phyloP scores from a whole-genome alignment of 2,329 filamentous ascomycete genomes.

The Xylaria multiplex region DNA sequence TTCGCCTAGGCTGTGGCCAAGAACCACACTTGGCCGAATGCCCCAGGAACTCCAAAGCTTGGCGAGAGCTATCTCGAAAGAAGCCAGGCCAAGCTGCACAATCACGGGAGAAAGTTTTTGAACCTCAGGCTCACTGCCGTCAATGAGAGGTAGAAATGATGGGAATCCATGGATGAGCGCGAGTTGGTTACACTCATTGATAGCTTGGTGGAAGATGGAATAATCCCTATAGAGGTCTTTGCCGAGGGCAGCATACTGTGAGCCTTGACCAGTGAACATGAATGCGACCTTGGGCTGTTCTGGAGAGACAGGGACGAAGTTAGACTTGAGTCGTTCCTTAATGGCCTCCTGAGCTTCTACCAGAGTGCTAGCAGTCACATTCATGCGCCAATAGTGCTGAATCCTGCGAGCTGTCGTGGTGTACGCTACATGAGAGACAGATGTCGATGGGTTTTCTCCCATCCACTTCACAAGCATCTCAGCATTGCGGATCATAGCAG shows the following conservation, averaged over 20 bases:
- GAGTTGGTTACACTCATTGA: constrained; percentile 67
- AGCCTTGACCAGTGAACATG: constrained; percentile 67
- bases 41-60: constrained; percentile 67
- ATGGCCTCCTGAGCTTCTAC: constrained; percentile 57
- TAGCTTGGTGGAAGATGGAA: constrained; percentile 60
- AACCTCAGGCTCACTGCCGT: constrained; percentile 57
- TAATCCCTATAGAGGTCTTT: constrained; percentile 61
- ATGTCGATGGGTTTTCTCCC: constrained; percentile 60
- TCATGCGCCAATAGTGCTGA: constrained; percentile 68
- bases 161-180: constrained; percentile 64
- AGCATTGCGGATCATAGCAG: constrained; percentile 68
- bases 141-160: constrained; percentile 63
- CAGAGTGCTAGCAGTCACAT: constrained; percentile 56
- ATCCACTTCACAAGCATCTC: constrained; percentile 65
- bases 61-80: constrained; percentile 67
- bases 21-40: constrained; percentile 63
- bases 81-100: constrained; percentile 64
- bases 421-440: constrained; percentile 69
- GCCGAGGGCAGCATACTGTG: constrained; percentile 62
- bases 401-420: constrained; percentile 73
- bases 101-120: constrained; percentile 60
- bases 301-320: constrained; percentile 55
- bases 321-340: constrained; percentile 54
- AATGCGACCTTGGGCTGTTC: constrained; percentile 61
- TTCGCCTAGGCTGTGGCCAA: constrained; percentile 75